phyloP scores from a whole-genome alignment of 208 protist species.

The Wallacemonas sp. region DNA sequence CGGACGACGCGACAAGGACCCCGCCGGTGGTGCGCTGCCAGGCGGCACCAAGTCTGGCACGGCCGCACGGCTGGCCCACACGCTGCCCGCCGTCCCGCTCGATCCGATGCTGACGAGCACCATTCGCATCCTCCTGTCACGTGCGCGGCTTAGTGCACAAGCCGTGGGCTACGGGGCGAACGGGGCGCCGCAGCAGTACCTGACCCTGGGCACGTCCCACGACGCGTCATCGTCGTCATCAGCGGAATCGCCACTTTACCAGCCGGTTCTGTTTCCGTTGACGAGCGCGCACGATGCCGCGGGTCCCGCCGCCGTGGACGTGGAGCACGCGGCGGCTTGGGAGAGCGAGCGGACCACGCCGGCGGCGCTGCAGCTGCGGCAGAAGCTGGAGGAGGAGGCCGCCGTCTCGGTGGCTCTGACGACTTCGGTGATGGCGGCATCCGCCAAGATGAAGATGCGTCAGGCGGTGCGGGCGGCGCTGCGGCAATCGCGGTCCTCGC shows the following conservation, averaged over 20 bases:
- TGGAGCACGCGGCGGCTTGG: not conserved
- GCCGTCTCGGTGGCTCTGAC: slow-evolving; percentile 7
- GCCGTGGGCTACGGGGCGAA: slow-evolving; percentile 43
- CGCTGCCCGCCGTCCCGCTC: slow-evolving; percentile 8
- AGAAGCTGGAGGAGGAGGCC: slow-evolving; percentile 8
- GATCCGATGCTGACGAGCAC: slow-evolving; percentile 73
- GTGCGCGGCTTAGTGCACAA: slow-evolving; percentile 66
- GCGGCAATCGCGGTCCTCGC: not conserved
- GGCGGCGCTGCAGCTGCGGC: not conserved
- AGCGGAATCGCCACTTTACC: slow-evolving; percentile 1
- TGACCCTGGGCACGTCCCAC: slow-evolving; percentile 3
- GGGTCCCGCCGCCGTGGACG: too few species aligned
- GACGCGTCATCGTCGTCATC: not conserved
- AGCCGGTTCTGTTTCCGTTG: slow-evolving; percentile 8
- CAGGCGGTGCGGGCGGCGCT: not conserved
- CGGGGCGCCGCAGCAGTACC: slow-evolving; percentile 14
- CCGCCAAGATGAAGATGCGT: slow-evolving; percentile 15
- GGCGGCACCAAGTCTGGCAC: not conserved
- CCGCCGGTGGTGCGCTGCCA: not conserved
- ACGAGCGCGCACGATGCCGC: not conserved
- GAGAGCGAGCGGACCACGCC: not conserved
- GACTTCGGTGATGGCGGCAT: slow-evolving; percentile 13
- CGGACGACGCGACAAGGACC: not conserved
- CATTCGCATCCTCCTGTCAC: slow-evolving; percentile 61
- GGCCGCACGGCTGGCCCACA: not conserved